These are phyloP conservation scores for Corynascus novoguineensis DNA, from an alignment of 495 filamentous ascomycete genomes.

Conservation along the genomic window DNA sequence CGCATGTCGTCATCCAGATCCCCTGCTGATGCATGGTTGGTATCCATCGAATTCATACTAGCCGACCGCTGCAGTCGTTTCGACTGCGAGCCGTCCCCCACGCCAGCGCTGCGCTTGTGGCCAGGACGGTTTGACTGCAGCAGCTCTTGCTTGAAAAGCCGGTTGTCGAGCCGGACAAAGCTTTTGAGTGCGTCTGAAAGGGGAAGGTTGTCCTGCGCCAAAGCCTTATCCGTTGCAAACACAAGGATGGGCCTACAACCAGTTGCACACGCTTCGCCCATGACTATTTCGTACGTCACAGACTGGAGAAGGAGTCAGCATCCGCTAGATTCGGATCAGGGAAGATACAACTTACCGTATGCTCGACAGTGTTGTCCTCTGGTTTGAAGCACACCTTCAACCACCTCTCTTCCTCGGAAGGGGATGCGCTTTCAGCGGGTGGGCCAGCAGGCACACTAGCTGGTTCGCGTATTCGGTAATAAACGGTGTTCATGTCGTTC, in stretches of 20 bases:
- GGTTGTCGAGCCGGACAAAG: slow-evolving; percentile 43
- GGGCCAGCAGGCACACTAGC: background rate
- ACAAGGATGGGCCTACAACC: slow-evolving; percentile 35
- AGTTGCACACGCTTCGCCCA: slow-evolving; percentile 31
- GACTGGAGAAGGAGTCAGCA: slow-evolving; percentile 1
- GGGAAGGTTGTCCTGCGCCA: slow-evolving; percentile 29
- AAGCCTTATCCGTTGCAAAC: slow-evolving; percentile 39
- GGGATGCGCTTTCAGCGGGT: slow-evolving; percentile 12
- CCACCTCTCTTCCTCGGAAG: slow-evolving; percentile 34
- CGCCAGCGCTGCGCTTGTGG: slow-evolving; percentile 17
- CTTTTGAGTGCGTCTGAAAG: slow-evolving; percentile 37
- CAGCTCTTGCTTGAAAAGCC: slow-evolving; percentile 40
- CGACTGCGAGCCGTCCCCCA: slow-evolving; percentile 14
- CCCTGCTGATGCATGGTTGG: slow-evolving; percentile 33
- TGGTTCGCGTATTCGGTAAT: slow-evolving; percentile 31
- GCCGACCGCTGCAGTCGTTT: slow-evolving; percentile 23
- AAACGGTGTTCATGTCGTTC: slow-evolving; percentile 31
- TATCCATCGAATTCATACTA: slow-evolving; percentile 34
- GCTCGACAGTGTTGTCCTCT: slow-evolving; percentile 28
- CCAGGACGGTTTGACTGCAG: slow-evolving; percentile 19
- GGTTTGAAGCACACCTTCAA: slow-evolving; percentile 35
- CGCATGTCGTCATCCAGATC: slow-evolving; percentile 27
- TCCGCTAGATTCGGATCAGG: background rate
- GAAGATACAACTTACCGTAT: slow-evolving; percentile 21
- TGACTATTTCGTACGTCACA: slow-evolving; percentile 28